A percentile compares a stretch with the other conserved stretches of the same genome.
Conservation (phyloP, 345 rosid species). For the Populus deltoides region DNA sequence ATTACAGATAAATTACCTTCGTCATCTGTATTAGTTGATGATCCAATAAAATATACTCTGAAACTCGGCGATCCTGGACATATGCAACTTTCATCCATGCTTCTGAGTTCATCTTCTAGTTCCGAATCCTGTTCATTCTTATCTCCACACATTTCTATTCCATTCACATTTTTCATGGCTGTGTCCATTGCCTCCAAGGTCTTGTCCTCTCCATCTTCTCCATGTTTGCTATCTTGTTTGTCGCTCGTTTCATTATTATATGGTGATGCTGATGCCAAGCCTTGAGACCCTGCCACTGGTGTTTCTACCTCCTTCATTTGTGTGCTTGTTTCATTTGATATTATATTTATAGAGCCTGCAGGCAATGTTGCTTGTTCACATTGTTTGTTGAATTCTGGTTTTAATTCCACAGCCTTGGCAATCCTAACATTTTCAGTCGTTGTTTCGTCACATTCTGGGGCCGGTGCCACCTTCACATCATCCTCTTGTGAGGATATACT, state of each 20-base stretch:
- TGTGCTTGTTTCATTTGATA: not conserved
- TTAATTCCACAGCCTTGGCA: not conserved
- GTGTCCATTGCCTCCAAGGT: not conserved
- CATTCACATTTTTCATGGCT: not conserved
- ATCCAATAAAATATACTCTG: constrained; percentile 29
- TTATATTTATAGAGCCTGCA: not conserved
- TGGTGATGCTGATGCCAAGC: not conserved
- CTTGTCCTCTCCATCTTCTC: not conserved
- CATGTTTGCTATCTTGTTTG: not conserved
- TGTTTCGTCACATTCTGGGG: not conserved
- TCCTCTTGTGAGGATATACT: constrained; percentile 19
- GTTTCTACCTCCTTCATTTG: not conserved
- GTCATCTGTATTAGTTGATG: not conserved
- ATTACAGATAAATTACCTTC: constrained; percentile 1
- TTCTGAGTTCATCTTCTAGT: not conserved
- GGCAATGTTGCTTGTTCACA: not conserved
- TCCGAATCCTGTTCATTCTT: not conserved
- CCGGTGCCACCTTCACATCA: constrained; percentile 5
- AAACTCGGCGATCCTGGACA: constrained; percentile 37
- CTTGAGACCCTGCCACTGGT: not conserved
- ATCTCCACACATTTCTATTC: constrained; percentile 1
- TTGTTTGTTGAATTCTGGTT: not conserved
- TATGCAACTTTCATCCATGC: not conserved
- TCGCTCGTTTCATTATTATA: not conserved
- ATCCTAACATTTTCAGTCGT: not conserved